These are phyloP conservation scores for Chamaenerion angustifolium DNA, from an alignment of 345 rosid species.

Conservation along the genomic window DNA sequence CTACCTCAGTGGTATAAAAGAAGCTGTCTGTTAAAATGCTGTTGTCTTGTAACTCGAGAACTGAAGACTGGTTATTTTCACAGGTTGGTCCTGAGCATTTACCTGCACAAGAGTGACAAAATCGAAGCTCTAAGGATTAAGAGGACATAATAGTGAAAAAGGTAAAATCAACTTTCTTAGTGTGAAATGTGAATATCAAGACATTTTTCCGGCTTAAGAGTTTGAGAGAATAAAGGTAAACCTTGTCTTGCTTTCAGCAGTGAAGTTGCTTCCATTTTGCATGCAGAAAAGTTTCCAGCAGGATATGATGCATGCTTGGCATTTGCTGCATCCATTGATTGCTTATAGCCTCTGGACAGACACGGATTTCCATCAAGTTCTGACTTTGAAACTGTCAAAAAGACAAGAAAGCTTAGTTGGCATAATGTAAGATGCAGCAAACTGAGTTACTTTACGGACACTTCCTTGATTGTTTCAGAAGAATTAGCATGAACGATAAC, in stretches of 20 bases:
- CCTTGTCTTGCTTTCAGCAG: constrained; percentile 24
- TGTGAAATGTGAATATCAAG: background rate
- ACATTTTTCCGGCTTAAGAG: background rate
- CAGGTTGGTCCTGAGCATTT: constrained; percentile 24
- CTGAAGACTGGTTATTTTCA: constrained; percentile 13
- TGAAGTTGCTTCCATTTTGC: constrained; percentile 23
- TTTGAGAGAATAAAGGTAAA: constrained; percentile 3
- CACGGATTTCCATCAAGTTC: constrained; percentile 19
- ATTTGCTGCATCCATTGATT: constrained; percentile 9
- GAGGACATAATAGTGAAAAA: too few relatives aligned
- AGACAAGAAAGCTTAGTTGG: background rate
- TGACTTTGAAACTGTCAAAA: constrained; percentile 14
- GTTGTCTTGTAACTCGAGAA: constrained; percentile 15
- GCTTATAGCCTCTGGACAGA: constrained; percentile 24
- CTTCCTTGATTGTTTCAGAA: too few relatives aligned
- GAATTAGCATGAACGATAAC: too few relatives aligned
- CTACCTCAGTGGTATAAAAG: constrained; percentile 29
- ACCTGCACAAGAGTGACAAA: constrained; percentile 16
- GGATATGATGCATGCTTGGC: constrained; percentile 11
- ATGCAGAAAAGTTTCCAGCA: constrained; percentile 32
- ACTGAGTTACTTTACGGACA: too few relatives aligned
- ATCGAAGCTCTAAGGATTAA: background rate
- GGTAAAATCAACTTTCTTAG: background rate
- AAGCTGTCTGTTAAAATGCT: constrained; percentile 18
- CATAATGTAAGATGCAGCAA: too few relatives aligned